phyloP scores from a whole-genome alignment of 176 grass and related monocot genomes.

The Cenchrus fungigraminus region DNA sequence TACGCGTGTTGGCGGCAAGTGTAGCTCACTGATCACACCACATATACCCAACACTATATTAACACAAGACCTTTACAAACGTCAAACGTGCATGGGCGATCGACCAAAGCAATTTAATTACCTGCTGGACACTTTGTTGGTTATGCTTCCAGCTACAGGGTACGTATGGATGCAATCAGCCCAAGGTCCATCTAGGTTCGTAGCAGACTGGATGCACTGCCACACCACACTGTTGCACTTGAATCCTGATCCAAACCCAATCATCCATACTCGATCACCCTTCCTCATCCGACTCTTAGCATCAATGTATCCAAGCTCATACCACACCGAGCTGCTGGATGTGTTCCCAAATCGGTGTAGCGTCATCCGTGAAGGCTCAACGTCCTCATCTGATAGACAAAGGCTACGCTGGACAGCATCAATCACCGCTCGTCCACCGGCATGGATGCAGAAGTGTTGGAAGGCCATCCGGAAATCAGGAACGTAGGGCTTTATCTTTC shows the following conservation, averaged over 20 bases:
- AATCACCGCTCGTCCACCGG: constrained; percentile 66
- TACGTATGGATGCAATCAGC: constrained; percentile 34
- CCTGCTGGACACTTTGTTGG: no score
- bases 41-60: no score
- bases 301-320: constrained; percentile 46
- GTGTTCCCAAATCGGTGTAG: constrained; percentile 54
- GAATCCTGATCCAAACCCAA: constrained; percentile 54
- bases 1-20: no score
- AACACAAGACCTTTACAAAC: no score
- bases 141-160: neutral
- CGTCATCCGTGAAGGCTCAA: constrained; percentile 39
- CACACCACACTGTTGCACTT: constrained; percentile 43
- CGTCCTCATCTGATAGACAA: neutral
- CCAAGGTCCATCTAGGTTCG: constrained; percentile 12
- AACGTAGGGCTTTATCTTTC: constrained; percentile 19
- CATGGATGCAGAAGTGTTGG: constrained; percentile 88
- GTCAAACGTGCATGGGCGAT: no score
- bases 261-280: constrained; percentile 37
- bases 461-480: constrained; percentile 63
- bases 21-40: no score
- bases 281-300: neutral
- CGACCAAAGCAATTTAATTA: no score
- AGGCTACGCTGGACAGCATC: constrained; percentile 47
- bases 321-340: constrained; percentile 51
- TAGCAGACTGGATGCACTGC: constrained; percentile 3